phyloP scores from a whole-genome alignment of 768 basidiomycete species.

The Lactarius vividus region DNA sequence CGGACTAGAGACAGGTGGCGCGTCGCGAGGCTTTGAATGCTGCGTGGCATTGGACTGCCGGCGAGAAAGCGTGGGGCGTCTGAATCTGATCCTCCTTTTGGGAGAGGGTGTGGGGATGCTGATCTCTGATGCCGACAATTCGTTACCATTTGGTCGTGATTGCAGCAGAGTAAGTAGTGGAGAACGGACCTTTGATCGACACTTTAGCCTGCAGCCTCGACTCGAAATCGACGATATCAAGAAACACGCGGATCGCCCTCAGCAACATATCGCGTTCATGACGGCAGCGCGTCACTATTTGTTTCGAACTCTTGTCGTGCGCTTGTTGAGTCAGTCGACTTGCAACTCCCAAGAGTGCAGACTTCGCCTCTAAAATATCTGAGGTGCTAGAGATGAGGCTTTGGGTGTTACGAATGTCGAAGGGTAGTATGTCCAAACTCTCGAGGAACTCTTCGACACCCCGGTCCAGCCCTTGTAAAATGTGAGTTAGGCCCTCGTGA shows the following conservation, averaged over 20 bases:
- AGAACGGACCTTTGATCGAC: constrained; percentile 11
- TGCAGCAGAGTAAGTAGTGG: neutral
- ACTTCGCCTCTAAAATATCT: constrained; percentile 8
- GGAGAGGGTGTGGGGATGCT: neutral
- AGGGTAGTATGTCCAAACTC: constrained; percentile 5
- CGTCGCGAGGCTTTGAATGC: constrained; percentile 1
- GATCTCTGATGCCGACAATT: neutral
- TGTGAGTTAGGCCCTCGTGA: constrained; percentile 2
- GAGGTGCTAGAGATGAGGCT: constrained; percentile 13
- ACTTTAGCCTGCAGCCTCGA: constrained; percentile 12
- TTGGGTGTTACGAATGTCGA: constrained; percentile 13
- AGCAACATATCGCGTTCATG: constrained; percentile 14
- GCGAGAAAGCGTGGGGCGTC: constrained; percentile 7
- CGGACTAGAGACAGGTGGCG: neutral
- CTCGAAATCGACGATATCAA: constrained; percentile 18
- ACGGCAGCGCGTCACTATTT: constrained; percentile 10
- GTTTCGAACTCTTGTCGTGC: neutral
- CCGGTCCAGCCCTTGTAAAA: constrained; percentile 15
- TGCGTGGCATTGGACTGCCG: constrained; percentile 1
- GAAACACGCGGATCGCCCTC: constrained; percentile 17
- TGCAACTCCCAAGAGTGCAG: constrained; percentile 4
- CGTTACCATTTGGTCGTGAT: neutral
- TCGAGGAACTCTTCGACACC: constrained; percentile 22
- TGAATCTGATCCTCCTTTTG: constrained; percentile 14
- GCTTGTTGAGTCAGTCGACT: neutral